These are phyloP conservation scores for Polysphondylium violaceum DNA, from an alignment of 78 protist genomes.

Conservation along the genomic window DNA sequence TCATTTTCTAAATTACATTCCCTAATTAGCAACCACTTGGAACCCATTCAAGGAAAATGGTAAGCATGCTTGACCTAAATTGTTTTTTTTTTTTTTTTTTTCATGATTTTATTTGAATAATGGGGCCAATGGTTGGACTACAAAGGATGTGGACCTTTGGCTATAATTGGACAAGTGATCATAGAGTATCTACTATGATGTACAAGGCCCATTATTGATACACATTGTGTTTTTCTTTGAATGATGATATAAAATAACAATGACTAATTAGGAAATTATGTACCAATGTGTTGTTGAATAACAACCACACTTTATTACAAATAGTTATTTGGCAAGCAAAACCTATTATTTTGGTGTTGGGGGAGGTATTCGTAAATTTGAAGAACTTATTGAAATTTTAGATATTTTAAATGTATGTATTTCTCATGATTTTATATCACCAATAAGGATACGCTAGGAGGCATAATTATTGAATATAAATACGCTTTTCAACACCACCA, in stretches of 20 bases:
- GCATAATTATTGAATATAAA: not conserved
- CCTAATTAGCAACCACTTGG: conserved; percentile 32
- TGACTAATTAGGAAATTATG: too few species aligned
- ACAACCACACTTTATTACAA: not conserved
- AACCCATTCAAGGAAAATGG: conserved; percentile 35
- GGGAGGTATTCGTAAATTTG: conserved; percentile 46
- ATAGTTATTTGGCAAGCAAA: conserved; percentile 52
- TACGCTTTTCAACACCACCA: not conserved
- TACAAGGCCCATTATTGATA: not conserved
- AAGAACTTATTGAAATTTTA: conserved; percentile 14
- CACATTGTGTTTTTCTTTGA: too few species aligned
- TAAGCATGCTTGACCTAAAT: too few species aligned
- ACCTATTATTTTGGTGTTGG: conserved; percentile 76
- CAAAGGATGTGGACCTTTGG: too few species aligned
- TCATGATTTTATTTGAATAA: not conserved
- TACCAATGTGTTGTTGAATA: too few species aligned
- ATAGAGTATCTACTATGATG: too few species aligned
- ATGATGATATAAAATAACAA: not conserved
- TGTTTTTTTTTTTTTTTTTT: not conserved
- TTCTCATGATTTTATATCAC: not conserved
- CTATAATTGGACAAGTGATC: too few species aligned
- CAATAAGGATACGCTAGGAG: too few species aligned
- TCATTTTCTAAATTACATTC: conserved; percentile 43
- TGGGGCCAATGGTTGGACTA: too few species aligned
- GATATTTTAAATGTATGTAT: conserved; percentile 12